Evolutionary conservation across 2,329 filamentous ascomycete species (phyloP).

Genomic region (Domatiomyces catenatus): DNA sequence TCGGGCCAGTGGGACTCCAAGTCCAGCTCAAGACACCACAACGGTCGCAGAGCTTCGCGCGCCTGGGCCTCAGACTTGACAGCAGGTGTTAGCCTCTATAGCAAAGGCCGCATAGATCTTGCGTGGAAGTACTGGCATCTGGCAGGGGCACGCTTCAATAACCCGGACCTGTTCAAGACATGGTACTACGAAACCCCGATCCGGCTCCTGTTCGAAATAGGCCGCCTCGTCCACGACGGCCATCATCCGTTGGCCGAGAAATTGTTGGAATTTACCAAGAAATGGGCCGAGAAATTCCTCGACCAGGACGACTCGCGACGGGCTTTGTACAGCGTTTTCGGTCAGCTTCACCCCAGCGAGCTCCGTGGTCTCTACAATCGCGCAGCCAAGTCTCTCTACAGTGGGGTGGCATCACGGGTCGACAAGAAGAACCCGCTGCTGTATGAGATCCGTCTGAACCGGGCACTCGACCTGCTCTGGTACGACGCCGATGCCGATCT

Average conservation of each 20-base stretch:
- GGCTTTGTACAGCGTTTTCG: conserved; percentile 8
- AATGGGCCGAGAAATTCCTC: conserved; percentile 7
- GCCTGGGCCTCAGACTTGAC: conserved; percentile 5
- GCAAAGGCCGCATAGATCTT: conserved; percentile 5
- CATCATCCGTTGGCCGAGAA: conserved; percentile 4
- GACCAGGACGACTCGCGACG: conserved; percentile 6
- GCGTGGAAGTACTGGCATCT: conserved; percentile 7
- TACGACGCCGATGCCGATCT: conserved; percentile 7
- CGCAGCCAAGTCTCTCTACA: conserved; percentile 7
- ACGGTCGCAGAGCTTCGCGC: conserved; percentile 7
- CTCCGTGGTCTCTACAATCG: conserved; percentile 6
- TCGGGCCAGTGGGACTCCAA: conserved; percentile 6
- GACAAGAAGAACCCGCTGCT: conserved; percentile 9
- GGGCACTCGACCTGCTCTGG: conserved; percentile 10
- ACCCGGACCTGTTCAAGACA: conserved; percentile 8
- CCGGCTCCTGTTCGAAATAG: conserved; percentile 10
- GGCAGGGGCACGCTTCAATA: conserved; percentile 8
- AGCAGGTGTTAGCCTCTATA: conserved; percentile 8
- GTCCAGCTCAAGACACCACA: conserved; percentile 4
- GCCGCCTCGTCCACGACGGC: conserved; percentile 7
- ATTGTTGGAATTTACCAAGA: conserved; percentile 3
- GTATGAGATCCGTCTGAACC: conserved; percentile 10
- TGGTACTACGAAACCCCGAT: conserved; percentile 14
- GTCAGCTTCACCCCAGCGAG: conserved; percentile 6
- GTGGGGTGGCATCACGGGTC: conserved; percentile 8